Evolutionary conservation across 2,329 filamentous ascomycete genomes (phyloP), one percentile per base, ranked within the genome.

Genomic region (Graphiopsis chlorocephala): DNA sequence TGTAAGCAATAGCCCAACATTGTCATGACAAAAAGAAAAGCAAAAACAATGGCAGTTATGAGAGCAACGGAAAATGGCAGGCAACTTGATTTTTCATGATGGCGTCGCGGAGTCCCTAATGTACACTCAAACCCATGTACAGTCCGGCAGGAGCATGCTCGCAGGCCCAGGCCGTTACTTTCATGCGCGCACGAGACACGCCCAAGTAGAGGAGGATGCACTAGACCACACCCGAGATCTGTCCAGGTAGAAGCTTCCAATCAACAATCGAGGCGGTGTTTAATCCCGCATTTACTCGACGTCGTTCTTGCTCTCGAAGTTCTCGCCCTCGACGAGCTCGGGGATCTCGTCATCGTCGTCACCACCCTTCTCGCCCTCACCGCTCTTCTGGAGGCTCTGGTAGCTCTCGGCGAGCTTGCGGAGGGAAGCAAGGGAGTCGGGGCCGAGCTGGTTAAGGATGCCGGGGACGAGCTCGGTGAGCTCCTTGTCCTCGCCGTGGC

Each of bases 341-440:
- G 95, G 95, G 80, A 99, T 99, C 80, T 98, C 95, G 68, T 95
- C 92, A 65, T 89, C 87, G 66, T 86, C 85, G 64, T 84, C 83
- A 64, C 81, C 80, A 74, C 89, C 87, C 80, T 90, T 89, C 75
- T 88, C 91, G 71, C 90, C 87, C 66, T 85, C 91, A 81, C 92
- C 91, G 78, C 88, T 90, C 90, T 97, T 97, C 85, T 97, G 94
- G 88, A 98, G 88, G 85, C 88, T 95, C 89, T 99, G 95, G 88
- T 99, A 99, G 87, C 91, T 96, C 88, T 99, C 95, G 75, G 95
- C 95, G 70, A 99, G 88, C 86, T 98, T 98, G 82, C 95, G 92
- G 77, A 99, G 92, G 69, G 93, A 97, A 67, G 95, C 95, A 67
- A 99, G 91, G 70, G 92, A 97, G 86, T 99, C 95, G 77, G 95